Evolutionary conservation across 1,139 yeast genomes (phyloP).

Genomic region (Kurtzmaniella quercitrusa): DNA sequence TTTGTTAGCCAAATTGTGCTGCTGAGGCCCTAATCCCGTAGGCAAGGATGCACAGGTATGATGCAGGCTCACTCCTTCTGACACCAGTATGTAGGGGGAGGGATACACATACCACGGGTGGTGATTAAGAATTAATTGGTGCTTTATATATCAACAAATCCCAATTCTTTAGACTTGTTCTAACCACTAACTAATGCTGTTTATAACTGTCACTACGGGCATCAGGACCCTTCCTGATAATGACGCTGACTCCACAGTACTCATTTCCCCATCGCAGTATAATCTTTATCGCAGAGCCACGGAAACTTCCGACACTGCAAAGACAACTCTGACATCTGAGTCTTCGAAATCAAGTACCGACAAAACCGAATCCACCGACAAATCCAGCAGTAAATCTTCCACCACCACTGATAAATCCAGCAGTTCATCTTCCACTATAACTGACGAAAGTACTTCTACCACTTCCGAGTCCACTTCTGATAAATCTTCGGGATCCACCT

Average conservation of each 20-base stretch:
- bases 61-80: neutral
- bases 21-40: neutral
- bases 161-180: neutral
- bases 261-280: neutral
- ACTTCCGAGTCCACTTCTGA: neutral
- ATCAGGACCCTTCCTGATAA: neutral
- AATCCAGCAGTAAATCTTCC: slow-evolving; percentile 38
- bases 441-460: slow-evolving; percentile 58
- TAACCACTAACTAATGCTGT: neutral
- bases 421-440: slow-evolving; percentile 79
- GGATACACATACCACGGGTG: neutral
- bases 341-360: slow-evolving; percentile 22
- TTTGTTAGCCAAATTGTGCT: neutral
- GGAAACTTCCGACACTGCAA: neutral
- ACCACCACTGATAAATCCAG: slow-evolving; percentile 73
- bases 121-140: neutral
- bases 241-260: neutral
- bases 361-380: slow-evolving; percentile 50
- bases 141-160: neutral
- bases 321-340: neutral
- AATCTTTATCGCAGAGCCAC: neutral
- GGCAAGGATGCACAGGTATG: neutral
- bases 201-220: neutral
- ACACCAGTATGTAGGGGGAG: neutral
- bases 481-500: neutral